Evolutionary conservation across 2,329 filamentous ascomycete genomes (phyloP).

Genomic region (Fusarium nisikadoi): DNA sequence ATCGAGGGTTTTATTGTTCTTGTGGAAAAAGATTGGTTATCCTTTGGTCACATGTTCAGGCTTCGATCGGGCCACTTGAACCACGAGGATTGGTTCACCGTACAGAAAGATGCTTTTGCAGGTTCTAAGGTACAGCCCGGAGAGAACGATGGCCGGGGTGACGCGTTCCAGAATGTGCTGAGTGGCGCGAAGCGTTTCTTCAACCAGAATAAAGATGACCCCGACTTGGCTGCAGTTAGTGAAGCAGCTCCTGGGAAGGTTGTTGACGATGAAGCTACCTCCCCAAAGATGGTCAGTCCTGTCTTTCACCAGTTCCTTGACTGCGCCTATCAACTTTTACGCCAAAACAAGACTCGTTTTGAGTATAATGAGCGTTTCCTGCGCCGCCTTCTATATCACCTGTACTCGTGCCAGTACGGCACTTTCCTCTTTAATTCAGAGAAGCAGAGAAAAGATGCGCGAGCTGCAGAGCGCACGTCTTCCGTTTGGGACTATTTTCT

Average conservation of each 20-base stretch:
- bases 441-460: constrained; percentile 80
- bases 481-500: constrained; percentile 98
- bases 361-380: constrained; percentile 97
- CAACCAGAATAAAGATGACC: constrained; percentile 72
- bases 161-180: constrained; percentile 87
- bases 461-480: constrained; percentile 75
- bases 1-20: constrained; percentile 94
- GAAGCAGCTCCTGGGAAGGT: constrained; percentile 54
- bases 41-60: constrained; percentile 97
- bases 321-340: constrained; percentile 87
- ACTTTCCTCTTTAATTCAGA: constrained; percentile 97
- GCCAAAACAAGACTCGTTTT: constrained; percentile 88
- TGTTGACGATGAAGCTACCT: constrained; percentile 73
- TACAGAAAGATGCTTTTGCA: constrained; percentile 82
- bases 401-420: constrained; percentile 96
- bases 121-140: constrained; percentile 71
- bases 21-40: constrained; percentile 97
- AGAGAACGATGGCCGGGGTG: constrained; percentile 69
- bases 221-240: constrained; percentile 67
- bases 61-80: constrained; percentile 88
- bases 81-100: constrained; percentile 92
- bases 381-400: constrained; percentile 87
- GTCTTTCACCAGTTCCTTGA: constrained; percentile 99
- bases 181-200: constrained; percentile 93
- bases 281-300: constrained; percentile 90